Percentiles rank a stretch among this genome's conserved stretches.
Evolutionary conservation across 352 stramenopile genomes (phyloP).

Genomic region (Plasmopara halstedii): DNA sequence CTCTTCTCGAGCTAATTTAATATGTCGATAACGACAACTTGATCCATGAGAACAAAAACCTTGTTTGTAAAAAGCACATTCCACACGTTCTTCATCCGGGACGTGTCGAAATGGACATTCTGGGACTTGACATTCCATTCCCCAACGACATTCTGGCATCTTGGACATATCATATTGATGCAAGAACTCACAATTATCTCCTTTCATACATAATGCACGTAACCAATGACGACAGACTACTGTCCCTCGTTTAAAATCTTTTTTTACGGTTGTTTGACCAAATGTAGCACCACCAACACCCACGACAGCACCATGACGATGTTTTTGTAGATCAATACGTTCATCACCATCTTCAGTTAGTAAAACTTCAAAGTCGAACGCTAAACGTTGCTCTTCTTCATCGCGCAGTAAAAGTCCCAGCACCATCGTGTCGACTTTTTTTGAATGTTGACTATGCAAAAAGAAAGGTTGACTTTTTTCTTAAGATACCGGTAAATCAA

Average conservation of each 20-base stretch:
- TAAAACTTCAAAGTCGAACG: conserved; percentile 82
- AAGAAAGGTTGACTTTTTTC: background rate
- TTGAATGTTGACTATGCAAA: no score
- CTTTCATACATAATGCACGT: conserved; percentile 96
- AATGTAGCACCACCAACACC: conserved; percentile 35
- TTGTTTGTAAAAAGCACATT: conserved; percentile 97
- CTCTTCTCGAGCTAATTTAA: conserved; percentile 90
- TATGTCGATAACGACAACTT: conserved; percentile 94
- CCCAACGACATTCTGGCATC: conserved; percentile 96
- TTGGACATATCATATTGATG: conserved; percentile 94
- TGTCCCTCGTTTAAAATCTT: conserved; percentile 88
- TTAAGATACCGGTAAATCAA: conserved; percentile 8
- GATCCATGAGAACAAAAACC: conserved; percentile 97
- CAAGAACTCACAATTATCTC: conserved; percentile 95
- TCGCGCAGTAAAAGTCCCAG: conserved; percentile 70
- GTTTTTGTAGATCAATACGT: conserved; percentile 28
- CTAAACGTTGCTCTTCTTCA: conserved; percentile 63
- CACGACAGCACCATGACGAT: conserved; percentile 26
- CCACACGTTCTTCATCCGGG: conserved; percentile 91
- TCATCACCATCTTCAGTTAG: conserved; percentile 62
- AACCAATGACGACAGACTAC: conserved; percentile 98
- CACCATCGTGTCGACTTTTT: no score
- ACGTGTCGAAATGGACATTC: conserved; percentile 97
- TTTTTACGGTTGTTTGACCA: conserved; percentile 37
- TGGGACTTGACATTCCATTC: conserved; percentile 94